phyloP scores from a whole-genome alignment of 768 basidiomycete genomes.

The Rhodotorula paludigena region DNA sequence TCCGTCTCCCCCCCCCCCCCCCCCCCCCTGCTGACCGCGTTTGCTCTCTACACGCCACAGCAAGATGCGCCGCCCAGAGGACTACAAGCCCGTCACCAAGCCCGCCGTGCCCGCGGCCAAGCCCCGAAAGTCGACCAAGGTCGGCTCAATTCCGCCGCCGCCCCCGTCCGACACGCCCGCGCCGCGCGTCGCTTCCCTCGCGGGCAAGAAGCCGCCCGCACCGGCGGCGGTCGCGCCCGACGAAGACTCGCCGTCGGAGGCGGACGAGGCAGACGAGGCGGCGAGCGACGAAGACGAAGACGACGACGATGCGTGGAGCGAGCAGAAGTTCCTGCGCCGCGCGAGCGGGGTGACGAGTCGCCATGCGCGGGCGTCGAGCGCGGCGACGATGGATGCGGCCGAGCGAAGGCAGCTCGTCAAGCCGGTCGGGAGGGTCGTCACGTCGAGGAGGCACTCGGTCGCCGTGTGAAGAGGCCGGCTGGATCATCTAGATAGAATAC shows the following conservation, averaged over 20 bases:
- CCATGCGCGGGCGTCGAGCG: conserved; percentile 53
- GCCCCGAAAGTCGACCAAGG: conserved; percentile 31
- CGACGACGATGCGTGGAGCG: conserved; percentile 16
- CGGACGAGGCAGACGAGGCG: background rate
- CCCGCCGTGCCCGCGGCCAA: background rate
- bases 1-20: too few relatives aligned
- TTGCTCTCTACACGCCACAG: background rate
- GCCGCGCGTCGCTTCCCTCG: conserved; percentile 7
- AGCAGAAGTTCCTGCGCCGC: conserved; percentile 48
- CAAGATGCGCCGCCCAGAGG: conserved; percentile 41
- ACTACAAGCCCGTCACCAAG: conserved; percentile 36
- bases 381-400: background rate
- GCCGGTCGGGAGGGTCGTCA: conserved; percentile 29
- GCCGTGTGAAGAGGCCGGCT: conserved; percentile 49
- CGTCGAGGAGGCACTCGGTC: conserved; percentile 68
- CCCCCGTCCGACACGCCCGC: background rate
- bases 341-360: too few relatives aligned
- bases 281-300: background rate
- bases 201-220: conserved; percentile 17
- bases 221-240: background rate
- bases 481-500: background rate
- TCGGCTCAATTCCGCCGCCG: background rate
- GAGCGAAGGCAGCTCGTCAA: too few relatives aligned
- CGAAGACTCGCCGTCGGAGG: background rate
- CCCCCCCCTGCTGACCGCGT: background rate